Evolutionary conservation across 441 rosid species (phyloP).

Genomic region (Pelargonium myrrhifolium): DNA sequence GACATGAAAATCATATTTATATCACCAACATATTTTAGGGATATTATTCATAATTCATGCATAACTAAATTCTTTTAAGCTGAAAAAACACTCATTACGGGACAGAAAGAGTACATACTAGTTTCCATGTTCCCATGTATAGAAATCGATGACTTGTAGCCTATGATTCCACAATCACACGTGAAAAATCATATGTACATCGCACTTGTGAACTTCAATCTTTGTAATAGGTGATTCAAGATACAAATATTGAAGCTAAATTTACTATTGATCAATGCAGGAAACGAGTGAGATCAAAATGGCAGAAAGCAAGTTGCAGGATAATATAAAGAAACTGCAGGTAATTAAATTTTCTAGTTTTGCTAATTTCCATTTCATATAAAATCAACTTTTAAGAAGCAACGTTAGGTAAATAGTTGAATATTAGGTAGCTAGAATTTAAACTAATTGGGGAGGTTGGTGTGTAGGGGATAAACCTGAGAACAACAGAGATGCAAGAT

Average conservation of each 20-base stretch:
- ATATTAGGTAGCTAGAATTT: not conserved
- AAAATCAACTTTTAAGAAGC: not conserved
- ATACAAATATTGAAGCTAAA: not conserved
- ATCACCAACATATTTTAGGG: too few species aligned
- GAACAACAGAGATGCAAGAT: constrained; percentile 74
- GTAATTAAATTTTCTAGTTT: constrained; percentile 29
- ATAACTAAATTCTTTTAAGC: too few species aligned
- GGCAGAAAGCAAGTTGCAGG: constrained; percentile 82
- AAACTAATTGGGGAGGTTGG: not conserved
- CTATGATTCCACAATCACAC: too few species aligned
- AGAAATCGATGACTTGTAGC: too few species aligned
- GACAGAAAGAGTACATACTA: too few species aligned
- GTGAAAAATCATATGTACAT: not conserved
- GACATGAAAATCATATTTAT: not conserved
- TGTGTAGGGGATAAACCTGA: constrained; percentile 64
- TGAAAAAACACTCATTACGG: too few species aligned
- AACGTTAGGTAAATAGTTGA: not conserved
- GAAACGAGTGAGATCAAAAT: constrained; percentile 60
- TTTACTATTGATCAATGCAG: constrained; percentile 32
- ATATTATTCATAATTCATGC: too few species aligned
- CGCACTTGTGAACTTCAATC: not conserved
- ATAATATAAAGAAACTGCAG: constrained; percentile 65
- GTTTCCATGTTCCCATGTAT: too few species aligned
- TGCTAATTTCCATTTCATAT: not conserved
- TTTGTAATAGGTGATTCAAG: not conserved